Evolutionary conservation across 2,329 filamentous ascomycete genomes (phyloP), one percentile per base, ranked within the genome.

Genomic region (Elsinoe perseae): DNA sequence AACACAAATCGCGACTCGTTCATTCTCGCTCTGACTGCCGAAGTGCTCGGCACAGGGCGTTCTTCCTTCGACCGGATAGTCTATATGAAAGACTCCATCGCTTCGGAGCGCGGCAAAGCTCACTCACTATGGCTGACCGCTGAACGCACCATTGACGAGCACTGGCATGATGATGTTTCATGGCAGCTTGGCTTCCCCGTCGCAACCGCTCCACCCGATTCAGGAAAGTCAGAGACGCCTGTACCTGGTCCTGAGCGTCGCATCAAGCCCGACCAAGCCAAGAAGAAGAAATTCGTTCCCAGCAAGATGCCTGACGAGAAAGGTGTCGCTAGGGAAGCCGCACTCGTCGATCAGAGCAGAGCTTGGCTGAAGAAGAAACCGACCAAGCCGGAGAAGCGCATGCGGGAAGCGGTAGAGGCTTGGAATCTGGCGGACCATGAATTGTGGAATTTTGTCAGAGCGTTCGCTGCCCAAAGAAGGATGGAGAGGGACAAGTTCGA

Each of bases 171-270:
- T 23, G 70, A 85, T 6, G 75, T 95, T 2, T 86, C 92, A 66
- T 97, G 90, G 89, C 80, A 86, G 62, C 89, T 97, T 67, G 93
- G 92, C 55, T 97, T 97, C 70, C 75, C 78, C 12, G 78, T 96
- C 8, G 88, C 91, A 1, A 76, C 77, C 46, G 72, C 75, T 18
- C 72, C 74, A 9, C 75, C 79, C 3, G 70, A 77, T 38, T 74
- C 77, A 25, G 79, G 77, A 46, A 78, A 79, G 59, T 80, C 79
- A 12, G 74, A 78, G 62, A 79, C 81, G 1, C 80, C 82, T 0
- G 77, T 81, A 4, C 79, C 81, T 0, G 78, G 79, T 1, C 79
- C 81, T 1, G 79, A 84, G 64, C 75, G 66, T 30, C 73, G 77
- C 56, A 78, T 79, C 3, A 66, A 57, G 60, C 70, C 63, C 52